Percentiles rank a stretch among this genome's conserved stretches.
These are phyloP conservation scores for Fraxinus anomala DNA, from an alignment of 257 asterid species.

Conservation along the genomic window DNA sequence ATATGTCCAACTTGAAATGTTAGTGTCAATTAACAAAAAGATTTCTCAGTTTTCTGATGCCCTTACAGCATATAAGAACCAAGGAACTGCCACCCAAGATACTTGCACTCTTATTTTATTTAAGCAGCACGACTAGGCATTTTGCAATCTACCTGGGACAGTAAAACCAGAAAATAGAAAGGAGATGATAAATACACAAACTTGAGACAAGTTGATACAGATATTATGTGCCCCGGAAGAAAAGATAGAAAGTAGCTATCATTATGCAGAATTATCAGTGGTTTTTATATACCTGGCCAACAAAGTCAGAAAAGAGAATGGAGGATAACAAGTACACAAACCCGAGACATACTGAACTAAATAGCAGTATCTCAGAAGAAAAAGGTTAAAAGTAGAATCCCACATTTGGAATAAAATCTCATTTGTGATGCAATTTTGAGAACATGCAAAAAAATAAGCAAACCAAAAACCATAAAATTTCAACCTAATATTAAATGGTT, in stretches of 20 bases:
- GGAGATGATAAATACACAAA: background rate
- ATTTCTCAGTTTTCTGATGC: background rate
- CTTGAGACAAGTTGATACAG: background rate
- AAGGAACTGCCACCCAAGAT: conserved; percentile 6
- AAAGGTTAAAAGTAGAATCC: background rate
- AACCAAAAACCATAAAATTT: background rate
- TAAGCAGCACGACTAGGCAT: background rate
- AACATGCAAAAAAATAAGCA: background rate
- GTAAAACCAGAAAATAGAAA: background rate
- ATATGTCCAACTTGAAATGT: background rate
- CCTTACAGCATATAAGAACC: conserved; percentile 5
- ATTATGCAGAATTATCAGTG: background rate
- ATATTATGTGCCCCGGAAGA: background rate
- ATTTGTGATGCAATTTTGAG: background rate
- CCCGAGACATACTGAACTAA: background rate
- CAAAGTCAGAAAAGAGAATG: background rate
- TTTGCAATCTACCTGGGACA: background rate
- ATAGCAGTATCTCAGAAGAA: background rate
- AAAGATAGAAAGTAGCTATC: background rate
- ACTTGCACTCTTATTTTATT: conserved; percentile 1
- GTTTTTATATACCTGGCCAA: background rate
- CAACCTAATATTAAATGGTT: background rate
- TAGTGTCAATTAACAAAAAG: background rate
- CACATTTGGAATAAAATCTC: background rate
- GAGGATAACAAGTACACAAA: background rate